phyloP scores from a whole-genome alignment of 2,329 filamentous ascomycete species.

The Paradendryphiella salina region DNA sequence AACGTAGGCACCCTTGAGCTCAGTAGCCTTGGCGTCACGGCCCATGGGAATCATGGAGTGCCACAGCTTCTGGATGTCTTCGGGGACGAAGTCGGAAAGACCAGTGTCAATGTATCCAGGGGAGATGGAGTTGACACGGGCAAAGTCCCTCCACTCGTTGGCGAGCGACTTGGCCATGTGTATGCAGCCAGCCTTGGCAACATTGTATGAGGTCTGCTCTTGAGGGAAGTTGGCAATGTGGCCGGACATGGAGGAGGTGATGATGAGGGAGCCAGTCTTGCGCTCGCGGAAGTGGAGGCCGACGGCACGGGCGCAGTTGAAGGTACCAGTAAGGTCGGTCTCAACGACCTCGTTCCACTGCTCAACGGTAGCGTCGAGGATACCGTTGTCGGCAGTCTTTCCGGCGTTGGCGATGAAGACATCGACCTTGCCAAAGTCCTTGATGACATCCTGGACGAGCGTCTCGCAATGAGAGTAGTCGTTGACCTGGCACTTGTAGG shows the following conservation, averaged over 20 bases:
- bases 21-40: slow-evolving; percentile 71
- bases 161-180: slow-evolving; percentile 66
- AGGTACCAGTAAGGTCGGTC: slow-evolving; percentile 84
- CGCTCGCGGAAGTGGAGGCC: slow-evolving; percentile 74
- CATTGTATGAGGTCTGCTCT: slow-evolving; percentile 58
- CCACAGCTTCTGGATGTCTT: slow-evolving; percentile 74
- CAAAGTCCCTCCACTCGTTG: slow-evolving; percentile 72
- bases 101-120: slow-evolving; percentile 71
- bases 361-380: slow-evolving; percentile 70
- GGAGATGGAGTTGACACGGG: slow-evolving; percentile 68
- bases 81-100: slow-evolving; percentile 65
- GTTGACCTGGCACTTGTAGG: slow-evolving; percentile 67
- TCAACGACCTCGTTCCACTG: slow-evolving; percentile 78
- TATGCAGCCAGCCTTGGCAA: slow-evolving; percentile 67
- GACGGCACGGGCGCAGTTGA: slow-evolving; percentile 87
- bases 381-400: slow-evolving; percentile 67
- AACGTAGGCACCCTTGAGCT: slow-evolving; percentile 81
- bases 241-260: slow-evolving; percentile 76
- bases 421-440: slow-evolving; percentile 72
- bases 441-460: slow-evolving; percentile 62
- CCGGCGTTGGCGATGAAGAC: slow-evolving; percentile 72
- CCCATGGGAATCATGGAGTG: slow-evolving; percentile 80
- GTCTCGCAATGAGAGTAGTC: slow-evolving; percentile 60
- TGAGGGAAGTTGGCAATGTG: slow-evolving; percentile 82
- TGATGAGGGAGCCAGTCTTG: slow-evolving; percentile 66